phyloP scores from a whole-genome alignment of 768 basidiomycete genomes.

The Leccinum rimulosum region DNA sequence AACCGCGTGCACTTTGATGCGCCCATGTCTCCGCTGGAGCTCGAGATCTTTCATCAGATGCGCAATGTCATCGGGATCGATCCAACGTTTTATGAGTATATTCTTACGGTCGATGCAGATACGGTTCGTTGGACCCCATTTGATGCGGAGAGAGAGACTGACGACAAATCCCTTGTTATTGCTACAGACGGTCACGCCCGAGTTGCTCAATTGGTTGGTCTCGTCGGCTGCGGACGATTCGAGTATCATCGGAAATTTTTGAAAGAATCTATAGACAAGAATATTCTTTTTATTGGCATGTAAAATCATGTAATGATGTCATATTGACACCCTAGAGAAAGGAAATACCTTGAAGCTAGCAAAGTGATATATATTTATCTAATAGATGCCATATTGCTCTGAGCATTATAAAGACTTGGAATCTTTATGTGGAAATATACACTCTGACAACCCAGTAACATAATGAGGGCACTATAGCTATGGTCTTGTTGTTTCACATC shows the following conservation, averaged over 20 bases:
- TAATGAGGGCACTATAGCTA: too few species aligned
- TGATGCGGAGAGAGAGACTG: neutral
- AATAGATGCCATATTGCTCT: too few species aligned
- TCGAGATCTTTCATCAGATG: conserved; percentile 98
- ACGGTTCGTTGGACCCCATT: conserved; percentile 50
- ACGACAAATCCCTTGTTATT: neutral
- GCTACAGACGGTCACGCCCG: conserved; percentile 77
- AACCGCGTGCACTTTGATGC: conserved; percentile 94
- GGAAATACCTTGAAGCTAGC: too few species aligned
- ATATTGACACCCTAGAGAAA: too few species aligned
- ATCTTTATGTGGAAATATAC: too few species aligned
- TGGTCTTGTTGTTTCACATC: too few species aligned
- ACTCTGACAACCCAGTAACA: too few species aligned
- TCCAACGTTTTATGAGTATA: conserved; percentile 96
- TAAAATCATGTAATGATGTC: too few species aligned
- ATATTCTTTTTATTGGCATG: too few species aligned
- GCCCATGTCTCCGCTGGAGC: conserved; percentile 89
- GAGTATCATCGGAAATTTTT: conserved; percentile 64
- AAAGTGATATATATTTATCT: too few species aligned
- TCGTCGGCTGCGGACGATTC: conserved; percentile 85
- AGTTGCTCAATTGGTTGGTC: conserved; percentile 89
- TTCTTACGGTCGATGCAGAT: conserved; percentile 96
- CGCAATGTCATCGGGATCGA: conserved; percentile 96
- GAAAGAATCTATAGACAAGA: too few species aligned
- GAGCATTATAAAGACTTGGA: too few species aligned